phyloP scores from a whole-genome alignment of 1,284 basidiomycete genomes.

The Fomitopsis schrenkii region DNA sequence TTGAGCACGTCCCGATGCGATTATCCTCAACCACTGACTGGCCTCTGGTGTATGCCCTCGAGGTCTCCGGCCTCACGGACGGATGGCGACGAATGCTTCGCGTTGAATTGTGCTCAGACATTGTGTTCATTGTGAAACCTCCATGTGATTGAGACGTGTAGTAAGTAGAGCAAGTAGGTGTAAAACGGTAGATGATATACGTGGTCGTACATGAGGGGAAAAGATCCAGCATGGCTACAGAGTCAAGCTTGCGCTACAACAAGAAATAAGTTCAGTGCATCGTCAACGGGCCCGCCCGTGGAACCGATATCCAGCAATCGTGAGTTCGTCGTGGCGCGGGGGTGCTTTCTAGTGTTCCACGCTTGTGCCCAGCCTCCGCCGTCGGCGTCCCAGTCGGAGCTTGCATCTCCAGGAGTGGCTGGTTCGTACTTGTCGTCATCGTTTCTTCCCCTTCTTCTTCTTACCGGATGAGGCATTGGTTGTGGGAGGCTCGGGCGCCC shows the following conservation, averaged over 20 bases:
- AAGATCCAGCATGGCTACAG: background rate
- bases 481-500: background rate
- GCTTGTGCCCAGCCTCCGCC: background rate
- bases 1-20: too few species aligned
- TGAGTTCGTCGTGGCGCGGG: too few species aligned
- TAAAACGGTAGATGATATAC: background rate
- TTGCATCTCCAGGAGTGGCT: background rate
- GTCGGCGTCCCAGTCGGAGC: background rate
- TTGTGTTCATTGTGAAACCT: background rate
- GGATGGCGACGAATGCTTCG: background rate
- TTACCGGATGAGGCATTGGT: background rate
- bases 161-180: background rate
- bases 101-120: background rate
- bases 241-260: background rate
- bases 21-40: too few species aligned
- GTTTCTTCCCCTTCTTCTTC: slow-evolving; percentile 11
- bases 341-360: background rate
- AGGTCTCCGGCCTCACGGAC: too few species aligned
- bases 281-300: background rate
- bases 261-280: background rate
- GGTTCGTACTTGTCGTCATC: background rate
- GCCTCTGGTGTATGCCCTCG: too few species aligned
- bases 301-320: background rate
- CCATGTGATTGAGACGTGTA: background rate
- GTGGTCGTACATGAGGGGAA: background rate